These are phyloP conservation scores for Coemansia sp. DNA, from an alignment of 192 early-diverging fungal species.

Conservation along the genomic window DNA sequence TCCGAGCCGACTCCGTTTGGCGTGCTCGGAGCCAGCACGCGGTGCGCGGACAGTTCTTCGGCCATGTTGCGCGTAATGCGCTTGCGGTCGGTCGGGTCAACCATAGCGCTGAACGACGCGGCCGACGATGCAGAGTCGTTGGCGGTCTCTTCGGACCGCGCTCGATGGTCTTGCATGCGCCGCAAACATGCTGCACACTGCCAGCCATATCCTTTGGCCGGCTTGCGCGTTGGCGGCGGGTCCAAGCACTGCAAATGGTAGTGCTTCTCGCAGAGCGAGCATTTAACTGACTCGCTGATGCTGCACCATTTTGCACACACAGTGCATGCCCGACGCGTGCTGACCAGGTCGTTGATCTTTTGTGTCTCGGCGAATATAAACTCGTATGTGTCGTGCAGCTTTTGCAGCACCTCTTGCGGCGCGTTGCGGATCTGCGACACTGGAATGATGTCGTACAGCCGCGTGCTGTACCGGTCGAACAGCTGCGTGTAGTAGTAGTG, in stretches of 20 bases:
- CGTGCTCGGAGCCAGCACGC: conserved; percentile 8
- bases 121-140: conserved; percentile 8
- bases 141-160: conserved; percentile 11
- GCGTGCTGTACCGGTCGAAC: conserved; percentile 87
- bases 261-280: conserved; percentile 70
- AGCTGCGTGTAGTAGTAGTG: conserved; percentile 86
- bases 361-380: conserved; percentile 85
- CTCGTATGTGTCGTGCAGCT: conserved; percentile 68
- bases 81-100: conserved; percentile 29
- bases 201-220: conserved; percentile 85
- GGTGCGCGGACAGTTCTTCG: conserved; percentile 23
- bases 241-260: conserved; percentile 84
- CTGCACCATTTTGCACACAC: conserved; percentile 73
- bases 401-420: conserved; percentile 67
- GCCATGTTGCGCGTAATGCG: conserved; percentile 34
- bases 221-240: conserved; percentile 73
- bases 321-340: conserved; percentile 66
- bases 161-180: conserved; percentile 39
- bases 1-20: conserved; percentile 24
- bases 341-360: conserved; percentile 75
- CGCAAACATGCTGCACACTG: conserved; percentile 74
- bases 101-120: background rate
- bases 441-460: conserved; percentile 85
- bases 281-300: conserved; percentile 69
- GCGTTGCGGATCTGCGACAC: conserved; percentile 76